These are phyloP conservation scores for Solanum ossicruentum DNA, from an alignment of 257 asterid genomes.

Conservation along the genomic window DNA sequence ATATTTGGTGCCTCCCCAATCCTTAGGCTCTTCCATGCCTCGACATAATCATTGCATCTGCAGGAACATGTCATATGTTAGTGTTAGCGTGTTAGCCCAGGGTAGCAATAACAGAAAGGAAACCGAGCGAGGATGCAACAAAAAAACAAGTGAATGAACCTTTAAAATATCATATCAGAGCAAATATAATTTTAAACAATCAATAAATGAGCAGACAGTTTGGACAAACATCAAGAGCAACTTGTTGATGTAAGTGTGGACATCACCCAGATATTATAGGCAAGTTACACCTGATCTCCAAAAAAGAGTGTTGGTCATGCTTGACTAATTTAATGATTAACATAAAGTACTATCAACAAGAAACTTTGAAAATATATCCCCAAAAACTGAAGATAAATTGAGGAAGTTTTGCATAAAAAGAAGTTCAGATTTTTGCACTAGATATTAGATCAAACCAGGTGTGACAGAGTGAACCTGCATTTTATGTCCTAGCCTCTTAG, in stretches of 20 bases:
- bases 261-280: neutral
- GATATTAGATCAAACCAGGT: neutral
- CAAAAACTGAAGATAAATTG: neutral
- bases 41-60: slow-evolving; percentile 96
- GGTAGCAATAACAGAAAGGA: neutral
- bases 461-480: neutral
- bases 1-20: slow-evolving; percentile 74
- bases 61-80: neutral
- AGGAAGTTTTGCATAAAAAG: neutral
- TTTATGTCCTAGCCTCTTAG: neutral
- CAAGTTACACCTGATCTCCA: neutral
- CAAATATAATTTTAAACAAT: neutral
- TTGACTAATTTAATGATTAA: neutral
- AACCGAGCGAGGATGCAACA: neutral
- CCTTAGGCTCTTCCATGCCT: slow-evolving; percentile 88
- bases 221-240: neutral
- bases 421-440: neutral
- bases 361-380: neutral
- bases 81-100: neutral
- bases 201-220: neutral
- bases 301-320: neutral
- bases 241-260: neutral
- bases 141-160: neutral
- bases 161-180: neutral
- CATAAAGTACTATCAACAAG: neutral